Percentiles rank a stretch among this genome's conserved stretches.
These are phyloP conservation scores for Hygrophoropsis aurantiaca DNA, from an alignment of 768 basidiomycete genomes.

Conservation along the genomic window DNA sequence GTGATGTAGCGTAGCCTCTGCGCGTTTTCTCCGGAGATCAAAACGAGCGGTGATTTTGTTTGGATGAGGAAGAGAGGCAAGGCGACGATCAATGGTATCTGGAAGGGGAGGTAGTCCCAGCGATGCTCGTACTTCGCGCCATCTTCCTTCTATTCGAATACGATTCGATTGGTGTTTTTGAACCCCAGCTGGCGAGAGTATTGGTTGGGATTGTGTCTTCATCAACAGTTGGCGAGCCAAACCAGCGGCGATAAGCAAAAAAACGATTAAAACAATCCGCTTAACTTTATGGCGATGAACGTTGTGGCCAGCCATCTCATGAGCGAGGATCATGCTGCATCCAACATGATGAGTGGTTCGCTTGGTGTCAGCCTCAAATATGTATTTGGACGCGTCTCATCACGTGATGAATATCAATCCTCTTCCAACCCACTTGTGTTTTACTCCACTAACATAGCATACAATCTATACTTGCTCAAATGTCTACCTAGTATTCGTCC, in stretches of 20 bases:
- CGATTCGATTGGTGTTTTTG: neutral
- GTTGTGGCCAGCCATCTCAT: slow-evolving; percentile 22
- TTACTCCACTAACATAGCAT: neutral
- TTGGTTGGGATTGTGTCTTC: neutral
- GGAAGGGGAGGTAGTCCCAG: slow-evolving; percentile 27
- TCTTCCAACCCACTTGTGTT: neutral
- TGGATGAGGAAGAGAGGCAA: neutral
- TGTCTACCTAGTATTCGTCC: slow-evolving; percentile 29
- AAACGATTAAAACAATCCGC: slow-evolving; percentile 17
- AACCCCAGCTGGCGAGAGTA: neutral
- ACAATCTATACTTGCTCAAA: too few species aligned
- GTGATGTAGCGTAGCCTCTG: slow-evolving; percentile 8
- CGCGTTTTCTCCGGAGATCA: slow-evolving; percentile 18
- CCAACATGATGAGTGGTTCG: too few species aligned
- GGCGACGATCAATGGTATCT: slow-evolving; percentile 10
- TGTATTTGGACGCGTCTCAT: slow-evolving; percentile 1
- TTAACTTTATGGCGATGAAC: slow-evolving; percentile 11
- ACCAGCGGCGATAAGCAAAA: slow-evolving; percentile 21
- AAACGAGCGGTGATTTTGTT: slow-evolving; percentile 20
- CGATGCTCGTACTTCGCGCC: slow-evolving; percentile 29
- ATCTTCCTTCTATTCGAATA: slow-evolving; percentile 28
- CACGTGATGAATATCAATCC: slow-evolving; percentile 9
- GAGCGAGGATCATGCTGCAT: neutral
- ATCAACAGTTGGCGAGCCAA: slow-evolving; percentile 15
- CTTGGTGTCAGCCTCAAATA: too few species aligned